Evolutionary conservation across 2,329 filamentous ascomycete species (phyloP).

Genomic region (Cladosporium sp.): DNA sequence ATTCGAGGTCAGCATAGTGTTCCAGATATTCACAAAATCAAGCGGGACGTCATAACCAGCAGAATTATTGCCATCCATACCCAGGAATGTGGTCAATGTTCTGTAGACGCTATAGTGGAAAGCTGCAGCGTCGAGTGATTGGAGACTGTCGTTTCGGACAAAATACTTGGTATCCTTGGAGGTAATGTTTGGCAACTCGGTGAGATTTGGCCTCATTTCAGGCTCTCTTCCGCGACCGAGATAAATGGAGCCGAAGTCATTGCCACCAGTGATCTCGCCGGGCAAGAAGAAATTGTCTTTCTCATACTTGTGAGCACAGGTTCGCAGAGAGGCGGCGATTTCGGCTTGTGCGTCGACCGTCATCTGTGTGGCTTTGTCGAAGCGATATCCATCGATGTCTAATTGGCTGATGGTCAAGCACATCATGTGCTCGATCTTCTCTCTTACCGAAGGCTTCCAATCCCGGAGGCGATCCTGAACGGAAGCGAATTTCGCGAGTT

Average conservation of each 20-base stretch:
- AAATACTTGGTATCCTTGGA: constrained; percentile 43
- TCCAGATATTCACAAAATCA: constrained; percentile 54
- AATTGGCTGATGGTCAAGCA: constrained; percentile 59
- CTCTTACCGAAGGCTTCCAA: constrained; percentile 56
- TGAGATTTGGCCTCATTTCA: constrained; percentile 44
- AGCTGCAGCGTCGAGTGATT: constrained; percentile 56
- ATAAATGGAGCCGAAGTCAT: constrained; percentile 57
- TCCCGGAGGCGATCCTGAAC: constrained; percentile 64
- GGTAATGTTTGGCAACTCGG: too few species aligned
- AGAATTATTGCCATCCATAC: constrained; percentile 54
- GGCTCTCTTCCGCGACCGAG: constrained; percentile 58
- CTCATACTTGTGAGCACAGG: constrained; percentile 52
- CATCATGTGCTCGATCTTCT: constrained; percentile 57
- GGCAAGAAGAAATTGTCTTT: constrained; percentile 63
- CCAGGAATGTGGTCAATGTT: constrained; percentile 57
- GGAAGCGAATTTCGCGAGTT: constrained; percentile 62
- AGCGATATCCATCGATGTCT: constrained; percentile 64
- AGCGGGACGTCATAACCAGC: constrained; percentile 52
- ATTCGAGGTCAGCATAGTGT: constrained; percentile 54
- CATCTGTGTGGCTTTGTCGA: constrained; percentile 63
- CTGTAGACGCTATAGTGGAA: constrained; percentile 63
- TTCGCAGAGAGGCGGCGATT: constrained; percentile 53
- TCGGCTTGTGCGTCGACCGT: constrained; percentile 59
- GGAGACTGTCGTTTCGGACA: constrained; percentile 49
- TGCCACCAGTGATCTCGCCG: constrained; percentile 44